A percentile compares a stretch with the other conserved stretches of the same genome.
Conservation (phyloP, 139 green algal genomes). For the Zygnema cylindricum region DNA sequence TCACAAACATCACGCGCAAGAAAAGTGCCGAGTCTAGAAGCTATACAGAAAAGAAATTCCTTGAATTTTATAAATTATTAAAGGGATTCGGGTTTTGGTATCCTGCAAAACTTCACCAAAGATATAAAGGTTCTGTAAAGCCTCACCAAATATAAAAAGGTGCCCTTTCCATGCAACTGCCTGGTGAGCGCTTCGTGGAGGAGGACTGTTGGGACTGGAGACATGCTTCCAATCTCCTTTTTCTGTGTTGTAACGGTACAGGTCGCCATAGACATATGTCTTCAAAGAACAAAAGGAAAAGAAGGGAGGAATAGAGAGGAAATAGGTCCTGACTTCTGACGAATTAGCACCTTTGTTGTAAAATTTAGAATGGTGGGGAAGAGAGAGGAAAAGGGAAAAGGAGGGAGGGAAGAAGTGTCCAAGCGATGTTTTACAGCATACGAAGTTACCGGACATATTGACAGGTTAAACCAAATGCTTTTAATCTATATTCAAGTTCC, state of each 20-base stretch:
- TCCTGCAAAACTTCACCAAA: not conserved
- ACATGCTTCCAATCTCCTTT: conserved; percentile 74
- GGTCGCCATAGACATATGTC: conserved; percentile 81
- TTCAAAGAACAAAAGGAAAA: not conserved
- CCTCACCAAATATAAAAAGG: conserved; percentile 88
- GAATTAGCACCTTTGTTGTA: conserved; percentile 1
- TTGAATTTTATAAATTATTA: not conserved
- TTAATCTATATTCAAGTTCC: no score
- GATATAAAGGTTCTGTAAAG: no score
- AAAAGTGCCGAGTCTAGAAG: not conserved
- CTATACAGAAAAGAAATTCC: not conserved
- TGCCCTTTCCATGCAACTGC: conserved; percentile 76
- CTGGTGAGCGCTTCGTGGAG: conserved; percentile 86
- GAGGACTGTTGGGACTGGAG: conserved; percentile 75
- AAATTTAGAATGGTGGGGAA: not conserved
- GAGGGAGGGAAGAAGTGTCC: not conserved
- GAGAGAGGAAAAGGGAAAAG: not conserved
- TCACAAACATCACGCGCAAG: not conserved
- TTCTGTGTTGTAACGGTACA: conserved; percentile 83
- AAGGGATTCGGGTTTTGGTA: not conserved
- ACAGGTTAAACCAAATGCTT: no score
- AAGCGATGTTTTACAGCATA: not conserved
- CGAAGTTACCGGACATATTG: no score
- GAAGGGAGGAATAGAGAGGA: conserved; percentile 11
- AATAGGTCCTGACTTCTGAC: not conserved